Evolutionary conservation across 208 protist species (phyloP).

Genomic region (Leishmania amazonensis): DNA sequence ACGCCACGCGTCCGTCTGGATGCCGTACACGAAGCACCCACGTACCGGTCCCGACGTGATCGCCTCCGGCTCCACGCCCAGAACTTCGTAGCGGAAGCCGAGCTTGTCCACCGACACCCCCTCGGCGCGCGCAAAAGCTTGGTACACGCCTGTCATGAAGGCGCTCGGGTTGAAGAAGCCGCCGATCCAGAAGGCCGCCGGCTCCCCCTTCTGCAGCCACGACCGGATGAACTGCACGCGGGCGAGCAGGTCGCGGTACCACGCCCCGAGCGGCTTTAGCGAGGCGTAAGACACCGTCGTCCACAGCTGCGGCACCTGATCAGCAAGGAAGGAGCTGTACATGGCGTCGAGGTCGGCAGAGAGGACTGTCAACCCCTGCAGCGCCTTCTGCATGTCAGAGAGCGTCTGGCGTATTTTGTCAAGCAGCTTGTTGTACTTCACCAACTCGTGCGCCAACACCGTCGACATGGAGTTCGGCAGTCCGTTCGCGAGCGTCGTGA

Average conservation of each 20-base stretch:
- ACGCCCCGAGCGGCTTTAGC: constrained; percentile 96
- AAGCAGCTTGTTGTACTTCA: constrained; percentile 97
- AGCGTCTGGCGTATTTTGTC: constrained; percentile 85
- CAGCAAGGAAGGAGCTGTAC: constrained; percentile 94
- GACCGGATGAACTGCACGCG: constrained; percentile 94
- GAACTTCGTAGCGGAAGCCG: constrained; percentile 92
- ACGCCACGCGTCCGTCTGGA: constrained; percentile 96
- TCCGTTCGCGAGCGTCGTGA: constrained; percentile 91
- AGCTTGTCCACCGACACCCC: constrained; percentile 97
- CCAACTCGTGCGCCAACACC: constrained; percentile 96
- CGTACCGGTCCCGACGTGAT: constrained; percentile 69
- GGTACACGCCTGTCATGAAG: constrained; percentile 98
- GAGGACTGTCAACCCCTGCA: constrained; percentile 98
- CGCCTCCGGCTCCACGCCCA: constrained; percentile 55
- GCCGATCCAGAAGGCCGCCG: constrained; percentile 94
- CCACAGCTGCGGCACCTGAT: constrained; percentile 97
- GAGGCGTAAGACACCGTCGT: constrained; percentile 93
- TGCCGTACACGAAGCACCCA: constrained; percentile 97
- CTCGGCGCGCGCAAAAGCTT: constrained; percentile 95
- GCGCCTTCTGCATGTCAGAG: constrained; percentile 93
- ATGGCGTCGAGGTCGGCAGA: constrained; percentile 95
- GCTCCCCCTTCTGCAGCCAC: constrained; percentile 95
- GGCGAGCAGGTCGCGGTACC: constrained; percentile 95
- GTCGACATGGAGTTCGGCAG: constrained; percentile 96
- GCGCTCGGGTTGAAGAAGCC: constrained; percentile 99